Base-by-base conservation (phyloP, 2,329 filamentous ascomycete species). In the Colletotrichum acutatum region DNA sequence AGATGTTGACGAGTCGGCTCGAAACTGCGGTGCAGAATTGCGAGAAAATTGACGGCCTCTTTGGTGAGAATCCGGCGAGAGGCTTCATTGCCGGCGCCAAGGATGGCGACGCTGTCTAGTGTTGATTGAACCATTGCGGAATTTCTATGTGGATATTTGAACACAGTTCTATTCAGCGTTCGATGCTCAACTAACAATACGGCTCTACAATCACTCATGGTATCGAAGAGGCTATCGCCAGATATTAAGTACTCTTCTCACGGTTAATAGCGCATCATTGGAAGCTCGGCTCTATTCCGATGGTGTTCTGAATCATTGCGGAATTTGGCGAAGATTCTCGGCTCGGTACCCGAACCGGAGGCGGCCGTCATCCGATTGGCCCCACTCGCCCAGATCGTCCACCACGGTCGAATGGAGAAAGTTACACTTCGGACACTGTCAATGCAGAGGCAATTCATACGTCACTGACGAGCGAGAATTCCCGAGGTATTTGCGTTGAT, bases 21-120 rank as follows among this genome's bases (percentile, higher is more conserved):
- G 88, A 97, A 97, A 75, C 94, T 93, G 80, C 94, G 91, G 86
- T 97, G 95, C 77, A 97, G 90, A 75, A 97, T 90, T 22, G 94
- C 93, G 71, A 97, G 89, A 87, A 97, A 97, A 75, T 93, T 92
- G 75, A 92, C 90, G 62, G 94, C 94, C 76, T 96, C 90, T 79
- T 93, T 94, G 77, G 90, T 96, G 75, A 97, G 89, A 80, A 97
- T 95, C 86, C 95, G 94, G 84, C 90, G 90, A 82, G 93, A 91
- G 77, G 93, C 87, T 75, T 94, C 90, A 78, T 89, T 90, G 80
- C 97, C 85, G 62, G 88, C 81, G 77, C 94, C 94, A 76, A 94
- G 90, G 86, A 97, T 90, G 84, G 91, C 90, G 78, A 97, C 94
- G 83, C 94, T 65, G 19, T 58, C 66, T 16, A 34, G 14, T 32